Conservation (phyloP, 2,329 filamentous ascomycete genomes). For the Lecanosticta acicola region DNA sequence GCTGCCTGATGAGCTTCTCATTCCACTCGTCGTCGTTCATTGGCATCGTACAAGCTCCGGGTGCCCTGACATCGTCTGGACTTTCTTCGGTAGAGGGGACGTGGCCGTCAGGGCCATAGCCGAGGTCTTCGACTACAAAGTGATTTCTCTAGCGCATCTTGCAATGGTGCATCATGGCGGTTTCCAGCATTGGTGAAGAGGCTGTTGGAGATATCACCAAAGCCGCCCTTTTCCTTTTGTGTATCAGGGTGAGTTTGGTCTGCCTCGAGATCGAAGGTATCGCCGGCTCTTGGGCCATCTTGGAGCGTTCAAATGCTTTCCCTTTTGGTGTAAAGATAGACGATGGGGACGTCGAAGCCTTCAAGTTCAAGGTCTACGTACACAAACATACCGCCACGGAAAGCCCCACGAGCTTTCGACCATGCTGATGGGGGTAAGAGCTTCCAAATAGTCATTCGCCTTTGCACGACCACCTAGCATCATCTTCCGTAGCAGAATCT, state of each 20-base stretch:
- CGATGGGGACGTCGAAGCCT: not conserved
- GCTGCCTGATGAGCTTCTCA: conserved; percentile 36
- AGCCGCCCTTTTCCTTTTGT: conserved; percentile 45
- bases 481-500: not conserved
- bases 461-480: not conserved
- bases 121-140: conserved; percentile 47
- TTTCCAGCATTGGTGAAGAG: conserved; percentile 50
- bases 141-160: conserved; percentile 51
- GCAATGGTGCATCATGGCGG: conserved; percentile 49
- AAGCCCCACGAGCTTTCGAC: not conserved
- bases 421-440: too few relatives aligned
- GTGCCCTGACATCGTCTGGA: conserved; percentile 40
- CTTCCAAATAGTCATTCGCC: not conserved
- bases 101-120: conserved; percentile 36
- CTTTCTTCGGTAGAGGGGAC: conserved; percentile 48
- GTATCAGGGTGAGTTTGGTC: conserved; percentile 52
- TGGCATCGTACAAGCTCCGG: conserved; percentile 45
- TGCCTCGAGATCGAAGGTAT: conserved; percentile 54
- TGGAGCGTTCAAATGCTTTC: too few relatives aligned
- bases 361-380: not conserved
- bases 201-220: conserved; percentile 50
- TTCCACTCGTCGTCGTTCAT: conserved; percentile 44
- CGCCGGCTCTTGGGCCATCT: conserved; percentile 10
- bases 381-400: not conserved
- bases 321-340: not conserved